A percentile compares a stretch with the other conserved stretches of the same genome.
Evolutionary conservation across 352 stramenopile species (phyloP).

Genomic region (Phytophthora lateralis): DNA sequence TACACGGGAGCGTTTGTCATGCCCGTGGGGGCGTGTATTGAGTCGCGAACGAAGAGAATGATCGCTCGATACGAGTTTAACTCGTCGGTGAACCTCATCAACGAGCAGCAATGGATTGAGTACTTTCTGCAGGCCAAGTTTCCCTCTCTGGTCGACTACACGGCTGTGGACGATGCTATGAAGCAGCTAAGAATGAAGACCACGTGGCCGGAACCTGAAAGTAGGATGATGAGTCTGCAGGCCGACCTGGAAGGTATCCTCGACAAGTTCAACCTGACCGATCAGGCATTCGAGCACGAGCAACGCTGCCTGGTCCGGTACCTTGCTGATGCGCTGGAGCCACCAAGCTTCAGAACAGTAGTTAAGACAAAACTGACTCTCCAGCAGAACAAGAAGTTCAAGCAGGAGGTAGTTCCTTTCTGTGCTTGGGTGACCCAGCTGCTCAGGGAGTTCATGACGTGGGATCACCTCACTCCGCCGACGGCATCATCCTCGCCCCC

Average conservation of each 20-base stretch:
- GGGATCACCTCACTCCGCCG: neutral
- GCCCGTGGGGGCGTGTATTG: neutral
- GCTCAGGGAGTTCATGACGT: constrained; percentile 1
- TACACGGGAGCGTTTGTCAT: neutral
- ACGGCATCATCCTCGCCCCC: neutral
- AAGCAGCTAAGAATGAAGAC: constrained; percentile 13
- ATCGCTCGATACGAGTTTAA: neutral
- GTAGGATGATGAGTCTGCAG: constrained; percentile 3
- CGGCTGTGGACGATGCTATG: constrained; percentile 2
- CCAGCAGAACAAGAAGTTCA: neutral
- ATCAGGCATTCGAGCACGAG: neutral
- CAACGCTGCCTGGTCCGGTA: neutral
- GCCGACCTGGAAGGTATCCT: constrained; percentile 11
- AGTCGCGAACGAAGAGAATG: neutral
- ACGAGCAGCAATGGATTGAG: neutral
- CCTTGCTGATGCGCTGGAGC: neutral
- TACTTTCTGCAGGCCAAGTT: neutral
- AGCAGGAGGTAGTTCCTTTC: neutral
- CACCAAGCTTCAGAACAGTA: neutral
- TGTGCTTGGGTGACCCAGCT: neutral
- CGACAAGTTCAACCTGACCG: constrained; percentile 1
- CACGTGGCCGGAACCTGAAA: constrained; percentile 4
- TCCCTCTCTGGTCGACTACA: neutral
- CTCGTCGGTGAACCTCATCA: neutral
- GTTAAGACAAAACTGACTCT: neutral